Evolutionary conservation across 1,284 basidiomycete genomes (phyloP), one percentile per base, ranked within the genome.

Genomic region (Volvariella volvacea): DNA sequence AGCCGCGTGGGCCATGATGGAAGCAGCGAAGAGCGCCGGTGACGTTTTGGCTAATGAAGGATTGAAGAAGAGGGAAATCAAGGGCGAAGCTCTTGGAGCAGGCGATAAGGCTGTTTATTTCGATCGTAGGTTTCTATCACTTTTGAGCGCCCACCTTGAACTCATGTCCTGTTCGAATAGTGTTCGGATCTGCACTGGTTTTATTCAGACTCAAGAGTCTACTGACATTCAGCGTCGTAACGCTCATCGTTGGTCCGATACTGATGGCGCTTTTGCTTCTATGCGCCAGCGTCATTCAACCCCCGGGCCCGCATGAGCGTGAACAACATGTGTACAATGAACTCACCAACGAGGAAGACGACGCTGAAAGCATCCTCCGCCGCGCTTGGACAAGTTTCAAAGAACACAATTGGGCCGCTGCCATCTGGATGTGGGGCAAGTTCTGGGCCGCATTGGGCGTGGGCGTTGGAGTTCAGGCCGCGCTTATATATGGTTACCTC

Each of bases 1-100:
- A 45, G 73, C 85, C 2, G 60, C 88, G 7, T 88, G 85, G 85
- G 70, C 74, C 2, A 85, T 88, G 81, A 74, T 88, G 73, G 82
- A 88, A 50, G 68, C 71, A 2, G 66, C 78, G 0, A 62, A 68
- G 41, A 75, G 71, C 2, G 74, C 78, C 0, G 83, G 78, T 3
- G 45, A 70, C 8, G 66, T 68, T 2, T 60, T 90, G 21, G 62
- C 80, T 12, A 74, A 77, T 48, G 57, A 64, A 39, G 57, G 63
- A 49, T 41, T 42, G 14, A 51, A 50, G 19, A 56, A 60, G 36
- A 47, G 28, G 8, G 60, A 56, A n/a, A 14, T 19, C 15, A 7
- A 37, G 25, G 16, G 3, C 43, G 58, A 57, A 15, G 53, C 54
- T 20, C 53, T 48, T 14, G 57, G 46, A 25, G 59, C 59, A 2